phyloP scores from a whole-genome alignment of 805 yeast species.

The Starmerella geochares region DNA sequence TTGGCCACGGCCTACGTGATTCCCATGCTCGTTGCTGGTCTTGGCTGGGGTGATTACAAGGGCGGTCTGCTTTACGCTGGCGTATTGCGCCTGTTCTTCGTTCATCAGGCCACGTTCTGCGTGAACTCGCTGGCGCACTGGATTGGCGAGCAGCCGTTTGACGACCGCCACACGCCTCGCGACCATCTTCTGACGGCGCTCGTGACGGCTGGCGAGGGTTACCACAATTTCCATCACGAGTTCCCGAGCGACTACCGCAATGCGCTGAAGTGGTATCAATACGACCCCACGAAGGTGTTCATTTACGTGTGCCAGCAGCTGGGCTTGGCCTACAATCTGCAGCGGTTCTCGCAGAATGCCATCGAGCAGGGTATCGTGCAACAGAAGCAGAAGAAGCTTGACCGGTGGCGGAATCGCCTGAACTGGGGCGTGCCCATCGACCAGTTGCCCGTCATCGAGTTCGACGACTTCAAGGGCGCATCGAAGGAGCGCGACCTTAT shows the following conservation, averaged over 20 bases:
- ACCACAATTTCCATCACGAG: slow-evolving; percentile 90
- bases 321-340: slow-evolving; percentile 51
- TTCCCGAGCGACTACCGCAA: slow-evolving; percentile 84
- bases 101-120: slow-evolving; percentile 71
- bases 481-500: slow-evolving; percentile 54
- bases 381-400: slow-evolving; percentile 73
- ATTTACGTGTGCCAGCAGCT: slow-evolving; percentile 43
- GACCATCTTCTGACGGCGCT: slow-evolving; percentile 54
- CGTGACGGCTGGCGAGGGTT: slow-evolving; percentile 80
- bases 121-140: slow-evolving; percentile 78
- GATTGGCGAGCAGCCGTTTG: slow-evolving; percentile 63
- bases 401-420: slow-evolving; percentile 61
- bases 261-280: slow-evolving; percentile 59
- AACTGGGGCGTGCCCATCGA: slow-evolving; percentile 95
- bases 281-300: slow-evolving; percentile 81
- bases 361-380: slow-evolving; percentile 63
- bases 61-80: slow-evolving; percentile 82
- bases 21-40: slow-evolving; percentile 58
- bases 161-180: slow-evolving; percentile 61
- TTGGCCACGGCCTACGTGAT: slow-evolving; percentile 44
- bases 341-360: slow-evolving; percentile 47
- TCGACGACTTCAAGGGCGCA: slow-evolving; percentile 43
- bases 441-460: slow-evolving; percentile 59
- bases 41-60: slow-evolving; percentile 57
- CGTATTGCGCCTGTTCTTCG: slow-evolving; percentile 52